A percentile compares a stretch with the other conserved stretches of the same genome.
Evolutionary conservation across 306 rosid species (phyloP).

Genomic region (Medicago arabica): DNA sequence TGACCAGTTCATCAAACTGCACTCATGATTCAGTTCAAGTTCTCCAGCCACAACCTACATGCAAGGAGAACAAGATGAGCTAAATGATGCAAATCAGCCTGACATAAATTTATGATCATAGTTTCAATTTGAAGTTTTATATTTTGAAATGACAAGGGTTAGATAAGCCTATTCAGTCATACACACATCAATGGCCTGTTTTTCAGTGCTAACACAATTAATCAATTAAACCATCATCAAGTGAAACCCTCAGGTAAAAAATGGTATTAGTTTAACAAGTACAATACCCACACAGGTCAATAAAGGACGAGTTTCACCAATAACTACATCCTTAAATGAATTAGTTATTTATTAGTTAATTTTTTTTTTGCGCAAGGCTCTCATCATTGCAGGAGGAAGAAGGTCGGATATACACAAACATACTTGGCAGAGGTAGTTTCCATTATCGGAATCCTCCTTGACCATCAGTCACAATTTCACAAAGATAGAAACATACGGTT

Average conservation of each 20-base stretch:
- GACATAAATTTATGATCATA: conserved; percentile 22
- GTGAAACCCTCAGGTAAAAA: background rate
- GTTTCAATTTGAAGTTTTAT: conserved; percentile 28
- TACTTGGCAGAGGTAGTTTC: background rate
- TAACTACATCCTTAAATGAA: no score
- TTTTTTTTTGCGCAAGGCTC: no score
- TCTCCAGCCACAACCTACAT: conserved; percentile 96
- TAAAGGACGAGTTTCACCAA: background rate
- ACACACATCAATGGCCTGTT: background rate
- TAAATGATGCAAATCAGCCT: conserved; percentile 19
- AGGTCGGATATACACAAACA: background rate
- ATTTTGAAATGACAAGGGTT: conserved; percentile 20
- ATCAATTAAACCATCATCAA: background rate
- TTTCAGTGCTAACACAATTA: background rate
- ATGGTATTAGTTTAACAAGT: no score
- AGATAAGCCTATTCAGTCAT: conserved; percentile 2
- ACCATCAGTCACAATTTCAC: background rate
- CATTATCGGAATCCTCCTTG: background rate
- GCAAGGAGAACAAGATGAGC: conserved; percentile 28
- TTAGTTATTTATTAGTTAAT: no score
- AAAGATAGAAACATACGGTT: background rate
- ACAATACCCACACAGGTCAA: background rate
- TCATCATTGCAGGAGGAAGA: no score
- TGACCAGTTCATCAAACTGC: conserved; percentile 92
- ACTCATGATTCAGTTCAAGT: conserved; percentile 87